Percentiles rank a stretch among this genome's conserved stretches.
Evolutionary conservation across 2,329 filamentous ascomycete species (phyloP).

Genomic region (Botrytis medusae): DNA sequence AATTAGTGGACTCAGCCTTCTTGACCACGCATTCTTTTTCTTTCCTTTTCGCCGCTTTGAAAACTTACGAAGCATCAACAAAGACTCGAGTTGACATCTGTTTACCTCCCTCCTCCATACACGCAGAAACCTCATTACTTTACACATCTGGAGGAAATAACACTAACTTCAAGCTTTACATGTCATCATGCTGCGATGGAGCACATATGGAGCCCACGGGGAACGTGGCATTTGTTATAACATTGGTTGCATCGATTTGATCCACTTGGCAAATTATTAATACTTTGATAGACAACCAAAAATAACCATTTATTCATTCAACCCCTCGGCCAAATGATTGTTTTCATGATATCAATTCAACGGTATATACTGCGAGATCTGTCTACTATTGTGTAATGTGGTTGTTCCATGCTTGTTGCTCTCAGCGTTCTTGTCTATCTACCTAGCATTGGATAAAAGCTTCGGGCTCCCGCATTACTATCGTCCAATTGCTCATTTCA

Average conservation of each 20-base stretch:
- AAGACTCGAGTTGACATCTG: neutral
- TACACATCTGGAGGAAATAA: neutral
- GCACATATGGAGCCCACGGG: neutral
- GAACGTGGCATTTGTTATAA: slow-evolving; percentile 15
- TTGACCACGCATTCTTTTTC: slow-evolving; percentile 9
- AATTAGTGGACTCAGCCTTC: slow-evolving; percentile 16
- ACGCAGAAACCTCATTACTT: neutral
- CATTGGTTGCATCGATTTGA: neutral
- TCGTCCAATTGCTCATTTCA: neutral
- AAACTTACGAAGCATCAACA: slow-evolving; percentile 5
- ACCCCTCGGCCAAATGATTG: neutral
- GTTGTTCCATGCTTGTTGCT: neutral
- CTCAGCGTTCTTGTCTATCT: neutral
- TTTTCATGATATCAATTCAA: neutral
- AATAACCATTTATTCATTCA: neutral
- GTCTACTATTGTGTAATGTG: neutral
- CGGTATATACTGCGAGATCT: neutral
- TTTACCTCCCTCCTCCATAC: neutral
- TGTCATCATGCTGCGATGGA: slow-evolving; percentile 8
- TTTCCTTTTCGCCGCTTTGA: neutral
- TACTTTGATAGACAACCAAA: neutral
- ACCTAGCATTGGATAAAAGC: neutral
- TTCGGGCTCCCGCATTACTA: neutral
- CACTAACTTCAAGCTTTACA: neutral
- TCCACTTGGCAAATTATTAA: neutral